Evolutionary conservation across 2,329 filamentous ascomycete genomes (phyloP).

Genomic region (Sordariomycetes sp.): DNA sequence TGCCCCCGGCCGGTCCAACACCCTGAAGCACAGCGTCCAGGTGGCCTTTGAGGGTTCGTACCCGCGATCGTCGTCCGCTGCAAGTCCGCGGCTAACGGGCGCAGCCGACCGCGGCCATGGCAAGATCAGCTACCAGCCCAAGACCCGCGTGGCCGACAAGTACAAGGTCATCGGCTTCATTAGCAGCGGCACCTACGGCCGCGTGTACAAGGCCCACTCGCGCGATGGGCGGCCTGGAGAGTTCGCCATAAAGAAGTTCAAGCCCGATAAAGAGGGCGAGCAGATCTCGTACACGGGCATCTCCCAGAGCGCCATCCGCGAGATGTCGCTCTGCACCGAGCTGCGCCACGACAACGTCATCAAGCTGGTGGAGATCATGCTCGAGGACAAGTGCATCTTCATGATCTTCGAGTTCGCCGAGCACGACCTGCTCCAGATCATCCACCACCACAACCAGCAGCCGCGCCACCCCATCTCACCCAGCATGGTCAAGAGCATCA

Average conservation of each 20-base stretch:
- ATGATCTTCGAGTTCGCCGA: constrained; percentile 99
- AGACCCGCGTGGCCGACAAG: constrained; percentile 81
- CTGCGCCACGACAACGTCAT: constrained; percentile 84
- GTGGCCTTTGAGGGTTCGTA: constrained; percentile 49
- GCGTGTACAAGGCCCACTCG: constrained; percentile 89
- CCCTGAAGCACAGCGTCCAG: constrained; percentile 43
- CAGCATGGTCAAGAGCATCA: constrained; percentile 79
- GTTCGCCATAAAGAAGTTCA: constrained; percentile 99
- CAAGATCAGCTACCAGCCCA: constrained; percentile 46
- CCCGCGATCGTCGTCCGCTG: background rate
- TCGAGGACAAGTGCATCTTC: constrained; percentile 98
- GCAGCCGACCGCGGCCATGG: background rate
- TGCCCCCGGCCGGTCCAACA: constrained; percentile 23
- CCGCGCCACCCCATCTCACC: constrained; percentile 82
- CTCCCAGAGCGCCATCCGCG: constrained; percentile 90
- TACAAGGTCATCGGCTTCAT: constrained; percentile 98
- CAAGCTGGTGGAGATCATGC: constrained; percentile 83
- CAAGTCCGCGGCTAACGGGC: constrained; percentile 2
- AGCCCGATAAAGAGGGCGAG: constrained; percentile 97
- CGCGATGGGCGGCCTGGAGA: constrained; percentile 59
- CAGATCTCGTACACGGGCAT: constrained; percentile 92
- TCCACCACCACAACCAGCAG: constrained; percentile 91
- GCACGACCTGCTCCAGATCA: constrained; percentile 93
- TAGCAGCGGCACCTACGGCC: constrained; percentile 92
- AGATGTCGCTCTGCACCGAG: constrained; percentile 95